Evolutionary conservation across 2,329 filamentous ascomycete genomes (phyloP).

Genomic region (Elsinoe ampelina): DNA sequence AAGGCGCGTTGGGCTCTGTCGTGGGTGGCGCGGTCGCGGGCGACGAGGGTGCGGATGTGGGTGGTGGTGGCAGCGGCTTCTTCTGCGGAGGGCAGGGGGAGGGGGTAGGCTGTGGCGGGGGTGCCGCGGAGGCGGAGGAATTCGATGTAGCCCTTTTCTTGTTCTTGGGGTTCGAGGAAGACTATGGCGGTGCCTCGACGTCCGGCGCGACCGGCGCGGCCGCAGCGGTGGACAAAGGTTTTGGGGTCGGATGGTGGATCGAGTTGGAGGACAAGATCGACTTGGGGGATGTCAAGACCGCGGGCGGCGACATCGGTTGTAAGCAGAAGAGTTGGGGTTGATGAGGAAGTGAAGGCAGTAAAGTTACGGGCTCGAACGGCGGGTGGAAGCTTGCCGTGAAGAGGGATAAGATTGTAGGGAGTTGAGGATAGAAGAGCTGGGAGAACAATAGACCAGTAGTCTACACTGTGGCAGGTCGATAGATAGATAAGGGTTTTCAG

Average conservation of each 20-base stretch:
- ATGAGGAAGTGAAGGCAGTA: conserved; percentile 63
- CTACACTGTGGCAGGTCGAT: conserved; percentile 87
- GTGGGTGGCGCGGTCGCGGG: conserved; percentile 57
- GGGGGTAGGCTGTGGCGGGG: conserved; percentile 55
- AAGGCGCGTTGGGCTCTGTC: conserved; percentile 88
- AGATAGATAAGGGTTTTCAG: conserved; percentile 86
- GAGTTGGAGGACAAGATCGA: conserved; percentile 83
- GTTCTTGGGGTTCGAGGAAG: conserved; percentile 65
- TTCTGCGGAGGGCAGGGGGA: conserved; percentile 48
- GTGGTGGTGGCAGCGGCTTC: conserved; percentile 52
- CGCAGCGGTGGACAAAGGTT: conserved; percentile 60
- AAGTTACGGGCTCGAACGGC: conserved; percentile 87
- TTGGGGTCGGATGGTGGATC: conserved; percentile 84
- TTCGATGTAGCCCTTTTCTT: conserved; percentile 80
- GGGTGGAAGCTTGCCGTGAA: conserved; percentile 87
- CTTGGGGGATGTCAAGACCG: conserved; percentile 82
- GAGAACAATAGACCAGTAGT: conserved; percentile 81
- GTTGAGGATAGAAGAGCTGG: conserved; percentile 53
- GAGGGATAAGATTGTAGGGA: conserved; percentile 49
- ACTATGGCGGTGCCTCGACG: conserved; percentile 73
- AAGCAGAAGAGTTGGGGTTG: conserved; percentile 69
- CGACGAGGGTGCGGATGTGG: conserved; percentile 52
- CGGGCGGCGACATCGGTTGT: conserved; percentile 89
- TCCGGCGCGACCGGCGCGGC: conserved; percentile 54
- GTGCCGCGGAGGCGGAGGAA: conserved; percentile 85